A percentile compares a stretch with the other conserved stretches of the same genome.
Evolutionary conservation across 1,284 basidiomycete species (phyloP).

Genomic region (Ceratobasidium sp.): DNA sequence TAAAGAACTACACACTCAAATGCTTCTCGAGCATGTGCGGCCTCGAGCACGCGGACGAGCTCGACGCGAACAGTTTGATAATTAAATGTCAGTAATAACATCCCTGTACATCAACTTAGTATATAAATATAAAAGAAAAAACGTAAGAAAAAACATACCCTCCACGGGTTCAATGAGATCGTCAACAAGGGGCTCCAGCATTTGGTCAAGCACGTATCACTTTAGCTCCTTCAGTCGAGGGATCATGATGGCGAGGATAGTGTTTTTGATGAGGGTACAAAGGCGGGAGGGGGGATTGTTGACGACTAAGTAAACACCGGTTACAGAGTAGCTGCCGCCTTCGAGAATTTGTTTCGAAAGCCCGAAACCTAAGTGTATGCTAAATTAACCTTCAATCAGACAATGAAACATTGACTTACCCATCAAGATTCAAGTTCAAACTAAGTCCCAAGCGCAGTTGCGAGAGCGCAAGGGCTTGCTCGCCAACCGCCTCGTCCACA

Average conservation of each 20-base stretch:
- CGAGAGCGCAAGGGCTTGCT: neutral
- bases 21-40: no score
- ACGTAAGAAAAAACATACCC: conserved; percentile 8
- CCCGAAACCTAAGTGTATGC: neutral
- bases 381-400: neutral
- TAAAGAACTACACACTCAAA: no score
- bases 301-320: neutral
- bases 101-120: no score
- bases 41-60: no score
- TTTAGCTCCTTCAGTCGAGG: conserved; percentile 27
- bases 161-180: neutral
- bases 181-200: conserved; percentile 24
- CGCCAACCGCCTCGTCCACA: neutral
- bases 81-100: no score
- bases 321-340: neutral
- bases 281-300: conserved; percentile 19
- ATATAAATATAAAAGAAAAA: no score
- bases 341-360: neutral
- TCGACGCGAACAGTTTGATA: no score
- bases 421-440: neutral
- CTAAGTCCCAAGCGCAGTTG: conserved; percentile 8
- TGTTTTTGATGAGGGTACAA: neutral
- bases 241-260: conserved; percentile 6
- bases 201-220: conserved; percentile 7
- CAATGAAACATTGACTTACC: neutral